Evolutionary conservation across 805 yeast species (phyloP), one percentile per base, ranked within the genome.

Genomic region (Yarrowia yakushimensis): DNA sequence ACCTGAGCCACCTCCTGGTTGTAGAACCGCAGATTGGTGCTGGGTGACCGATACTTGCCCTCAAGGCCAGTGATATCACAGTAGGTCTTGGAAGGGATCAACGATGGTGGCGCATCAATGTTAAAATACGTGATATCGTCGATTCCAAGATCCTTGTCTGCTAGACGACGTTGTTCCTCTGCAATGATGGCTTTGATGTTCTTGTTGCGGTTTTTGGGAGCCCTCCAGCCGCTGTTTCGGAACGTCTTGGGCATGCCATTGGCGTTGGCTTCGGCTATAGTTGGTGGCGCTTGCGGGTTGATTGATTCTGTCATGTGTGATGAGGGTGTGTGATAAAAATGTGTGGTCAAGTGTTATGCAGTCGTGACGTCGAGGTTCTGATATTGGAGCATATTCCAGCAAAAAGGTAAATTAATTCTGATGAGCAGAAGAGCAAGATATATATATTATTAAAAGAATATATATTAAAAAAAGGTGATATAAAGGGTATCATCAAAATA

Each of bases 31-130:
- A 93, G 76, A 69, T 84, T 87, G 25, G 85, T 79, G 4, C 69
- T 63, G 0, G 94, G 94, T 25, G 86, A 80, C 70, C 82, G 85
- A 77, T 93, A 93, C 30, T 76, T 81, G 0, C 91, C 93, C 54
- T 83, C 85, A 20, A 93, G 77, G 0, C 99, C 99, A 0, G 98
- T 93, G 52, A 93, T 85, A 71, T 94, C 99, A 73, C 99, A 93
- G 74, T 90, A 92, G 66, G 85, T 86, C 75, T 87, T 90, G 17
- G 79, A 76, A 0, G 98, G 98, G 66, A 78, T 81, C 66, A 91
- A 74, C 3, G 94, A 87, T 0, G 98, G 98, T 2, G 97, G 96
- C 0, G 97, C 96, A 28, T 83, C 83, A 6, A 92, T 76, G 37
- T 86, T 82, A 65, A 84, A 81, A 73, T 83, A 88, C 0, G 93